Base-by-base conservation (phyloP, 495 filamentous ascomycete genomes). In the Penicillium soppii region DNA sequence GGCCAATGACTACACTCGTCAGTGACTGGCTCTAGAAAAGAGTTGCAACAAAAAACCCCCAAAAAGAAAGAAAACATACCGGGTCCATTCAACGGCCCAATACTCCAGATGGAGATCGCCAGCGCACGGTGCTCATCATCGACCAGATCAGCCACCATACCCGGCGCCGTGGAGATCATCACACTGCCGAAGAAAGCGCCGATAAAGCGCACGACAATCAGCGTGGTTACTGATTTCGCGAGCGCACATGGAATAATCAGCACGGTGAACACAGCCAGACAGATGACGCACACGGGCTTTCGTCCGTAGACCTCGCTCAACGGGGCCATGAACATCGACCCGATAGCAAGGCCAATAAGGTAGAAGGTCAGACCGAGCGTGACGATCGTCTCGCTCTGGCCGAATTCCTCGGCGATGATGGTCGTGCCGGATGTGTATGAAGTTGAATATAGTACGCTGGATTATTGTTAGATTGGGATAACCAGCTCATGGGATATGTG, bases 311-410 rank as follows among this genome's bases (percentile, higher is more conserved):
- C 76, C 65, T 96, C 90, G 39, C 80, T 85, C 51, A 91, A 66
- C 0, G 89, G 89, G 20, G 90, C 90, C 33, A 91, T 75, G 21
- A 94, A 62, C 50, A 95, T 67, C 30, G 82, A 85, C 0, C 90
- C 90, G 8, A 77, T 67, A 0, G 89, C 90, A 26, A 95, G 73
- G 3, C 90, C 73, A 8, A 75, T 43, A 2, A 75, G 61, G 55
- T 94, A 95, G 7, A 84, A 88, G 2, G 90, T 94, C 29, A 95
- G 70, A 1, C 90, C 90, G 6, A 95, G 71, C 1, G 89, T 88
- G 12, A 82, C 81, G 21, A 87, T 56, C 0, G 82, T 78, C 32
- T 79, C 68, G 10, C 70, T 78, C 25, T 84, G 73, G 41, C 74
- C 61, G 61, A 90, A 95, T 44, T 88, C 81, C 15, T 76, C 63